Base-by-base conservation (phyloP, 306 rosid species). In the Sechiopsis laciniata region DNA sequence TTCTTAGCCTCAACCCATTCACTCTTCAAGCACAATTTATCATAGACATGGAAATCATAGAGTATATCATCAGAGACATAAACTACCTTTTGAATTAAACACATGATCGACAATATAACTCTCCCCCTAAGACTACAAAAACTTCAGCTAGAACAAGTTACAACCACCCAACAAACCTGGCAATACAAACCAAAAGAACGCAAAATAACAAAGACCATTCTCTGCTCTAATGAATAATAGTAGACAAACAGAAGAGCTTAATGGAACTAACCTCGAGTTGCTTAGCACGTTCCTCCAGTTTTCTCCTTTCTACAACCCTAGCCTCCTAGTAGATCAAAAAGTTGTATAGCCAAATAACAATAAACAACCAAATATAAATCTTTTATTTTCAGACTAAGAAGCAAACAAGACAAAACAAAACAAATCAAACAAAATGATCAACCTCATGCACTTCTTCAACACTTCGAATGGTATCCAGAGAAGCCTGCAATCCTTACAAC, bases 1-100 rank as follows among this genome's bases (percentile, higher is more conserved):
- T 84, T 88, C 87, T 87, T 91, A 74, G 87, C 97, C 75, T 89
- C 99, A 32, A 91, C 96, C 99, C 99, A 94, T 80, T 94, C 97
- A 85, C 87, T 84, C 99, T 94, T 85, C 65, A 75, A 74, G 56
- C 14, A 69, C 40, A 21, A 69, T 69, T 21, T 69, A 7, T 48
- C 29, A 68, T 12, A 21, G n/a, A 68, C 40, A 68, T 46, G 10
- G 32, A 20, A 6, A 11, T 65, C 57, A 46, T 32, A 14, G 11
- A 66, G 32, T 42, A 40, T 17, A 68, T 48, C 42, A 8, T 48
- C 24, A 37, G 7, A 64, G 26, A 37, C 21, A 40, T 64, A 37
- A 17, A 13, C 70, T 37, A 64, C 51, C 0, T 37, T 63, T 63
- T 8, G 69, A 63, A 35, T 35, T 63, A 37, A n/a, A 63, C 70